Percentiles rank a stretch among this genome's conserved stretches.
Evolutionary conservation across 768 basidiomycete species (phyloP).

Genomic region (Hygrocybe coccinea): DNA sequence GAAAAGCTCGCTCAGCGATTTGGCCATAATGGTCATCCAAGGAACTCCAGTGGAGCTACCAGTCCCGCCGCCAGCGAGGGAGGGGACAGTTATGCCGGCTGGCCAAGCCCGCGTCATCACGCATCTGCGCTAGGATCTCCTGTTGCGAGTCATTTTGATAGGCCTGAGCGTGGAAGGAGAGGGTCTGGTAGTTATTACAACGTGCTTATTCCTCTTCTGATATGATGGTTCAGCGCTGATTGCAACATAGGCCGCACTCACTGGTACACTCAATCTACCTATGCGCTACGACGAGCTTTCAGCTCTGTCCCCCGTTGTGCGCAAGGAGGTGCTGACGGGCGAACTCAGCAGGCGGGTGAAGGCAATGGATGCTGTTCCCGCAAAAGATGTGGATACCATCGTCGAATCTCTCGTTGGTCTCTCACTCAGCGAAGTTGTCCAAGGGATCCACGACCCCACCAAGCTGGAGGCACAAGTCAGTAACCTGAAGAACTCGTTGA

Average conservation of each 20-base stretch:
- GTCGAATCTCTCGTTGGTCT: conserved; percentile 69
- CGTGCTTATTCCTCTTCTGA: conserved; percentile 34
- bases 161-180: conserved; percentile 62
- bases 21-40: conserved; percentile 73
- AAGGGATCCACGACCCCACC: conserved; percentile 64
- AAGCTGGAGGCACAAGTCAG: conserved; percentile 64
- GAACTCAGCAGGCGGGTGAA: conserved; percentile 76
- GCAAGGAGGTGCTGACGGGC: conserved; percentile 79
- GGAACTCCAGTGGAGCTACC: conserved; percentile 77
- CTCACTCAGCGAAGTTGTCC: conserved; percentile 71
- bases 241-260: conserved; percentile 61
- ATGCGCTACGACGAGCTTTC: conserved; percentile 87
- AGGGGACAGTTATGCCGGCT: conserved; percentile 69
- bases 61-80: conserved; percentile 80
- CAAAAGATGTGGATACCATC: conserved; percentile 54
- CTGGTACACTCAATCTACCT: conserved; percentile 73
- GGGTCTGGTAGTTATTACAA: conserved; percentile 86
- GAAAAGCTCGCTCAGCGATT: conserved; percentile 85
- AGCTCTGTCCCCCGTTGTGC: conserved; percentile 77
- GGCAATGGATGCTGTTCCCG: conserved; percentile 46
- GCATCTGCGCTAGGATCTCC: conserved; percentile 54
- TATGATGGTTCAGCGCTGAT: conserved; percentile 6
- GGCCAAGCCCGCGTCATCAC: conserved; percentile 66
- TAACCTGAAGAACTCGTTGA: conserved; percentile 31
- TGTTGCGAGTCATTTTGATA: conserved; percentile 46